Conservation (phyloP, 495 filamentous ascomycete species). For the Lasiosphaeris hirsuta region DNA sequence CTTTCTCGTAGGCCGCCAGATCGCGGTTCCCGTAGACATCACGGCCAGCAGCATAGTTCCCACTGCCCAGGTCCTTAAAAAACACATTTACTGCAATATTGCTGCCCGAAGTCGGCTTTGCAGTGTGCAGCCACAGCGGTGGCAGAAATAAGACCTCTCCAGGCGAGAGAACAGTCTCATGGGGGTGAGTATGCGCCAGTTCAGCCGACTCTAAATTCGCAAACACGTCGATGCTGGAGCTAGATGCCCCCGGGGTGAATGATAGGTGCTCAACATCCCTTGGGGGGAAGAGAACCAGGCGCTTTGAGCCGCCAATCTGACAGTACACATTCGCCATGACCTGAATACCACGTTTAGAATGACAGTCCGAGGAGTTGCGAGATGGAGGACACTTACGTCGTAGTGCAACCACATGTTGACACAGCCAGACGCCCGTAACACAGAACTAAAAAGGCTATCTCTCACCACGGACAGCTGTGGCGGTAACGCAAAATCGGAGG, state of each 20-base stretch:
- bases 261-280: constrained; percentile 64
- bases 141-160: constrained; percentile 81
- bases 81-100: constrained; percentile 84
- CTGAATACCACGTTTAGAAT: constrained; percentile 30
- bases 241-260: constrained; percentile 74
- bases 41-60: constrained; percentile 64
- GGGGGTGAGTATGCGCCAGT: constrained; percentile 57
- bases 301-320: constrained; percentile 69
- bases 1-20: constrained; percentile 78
- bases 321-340: constrained; percentile 89
- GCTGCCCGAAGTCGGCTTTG: constrained; percentile 56
- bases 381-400: constrained; percentile 54
- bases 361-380: neutral
- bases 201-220: constrained; percentile 28
- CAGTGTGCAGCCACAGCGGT: constrained; percentile 80
- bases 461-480: constrained; percentile 55
- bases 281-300: constrained; percentile 75
- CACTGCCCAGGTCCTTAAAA: constrained; percentile 65
- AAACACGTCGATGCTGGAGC: constrained; percentile 71
- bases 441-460: constrained; percentile 71
- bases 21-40: constrained; percentile 91
- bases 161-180: constrained; percentile 60
- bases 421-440: constrained; percentile 73
- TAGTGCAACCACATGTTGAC: constrained; percentile 93
- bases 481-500: constrained; percentile 69